phyloP scores from a whole-genome alignment of 140 eudicot species.

The Stevia rebaudiana region DNA sequence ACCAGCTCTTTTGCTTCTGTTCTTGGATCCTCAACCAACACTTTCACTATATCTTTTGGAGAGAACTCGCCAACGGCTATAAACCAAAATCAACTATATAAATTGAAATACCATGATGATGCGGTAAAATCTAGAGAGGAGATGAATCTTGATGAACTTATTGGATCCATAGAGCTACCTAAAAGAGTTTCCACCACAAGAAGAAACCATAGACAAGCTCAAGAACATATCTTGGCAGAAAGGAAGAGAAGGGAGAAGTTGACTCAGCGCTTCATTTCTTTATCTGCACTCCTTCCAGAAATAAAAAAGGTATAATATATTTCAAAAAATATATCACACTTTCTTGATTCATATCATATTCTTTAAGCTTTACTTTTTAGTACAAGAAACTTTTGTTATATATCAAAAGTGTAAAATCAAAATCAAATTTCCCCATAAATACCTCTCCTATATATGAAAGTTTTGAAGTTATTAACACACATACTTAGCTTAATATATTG shows the following conservation, averaged over 20 bases:
- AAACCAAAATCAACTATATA: conserved; percentile 5
- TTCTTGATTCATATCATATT: not conserved
- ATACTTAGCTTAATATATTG: too few species aligned
- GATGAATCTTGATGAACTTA: conserved; percentile 23
- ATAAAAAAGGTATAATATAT: conserved; percentile 47
- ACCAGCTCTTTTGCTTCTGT: conserved; percentile 15
- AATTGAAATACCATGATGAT: conserved; percentile 11
- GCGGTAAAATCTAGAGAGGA: conserved; percentile 2
- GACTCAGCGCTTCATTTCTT: conserved; percentile 35
- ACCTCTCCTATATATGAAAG: too few species aligned
- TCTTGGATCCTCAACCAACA: conserved; percentile 24
- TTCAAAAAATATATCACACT: not conserved
- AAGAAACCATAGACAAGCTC: conserved; percentile 41
- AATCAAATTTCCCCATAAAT: too few species aligned
- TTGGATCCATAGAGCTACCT: conserved; percentile 22
- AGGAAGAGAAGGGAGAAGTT: conserved; percentile 59
- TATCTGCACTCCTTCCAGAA: conserved; percentile 50
- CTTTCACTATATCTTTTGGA: conserved; percentile 32
- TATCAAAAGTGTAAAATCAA: too few species aligned
- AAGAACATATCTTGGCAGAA: conserved; percentile 59
- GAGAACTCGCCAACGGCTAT: not conserved
- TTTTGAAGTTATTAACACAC: too few species aligned
- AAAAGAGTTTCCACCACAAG: conserved; percentile 14
- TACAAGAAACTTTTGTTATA: too few species aligned
- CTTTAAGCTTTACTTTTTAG: too few species aligned